phyloP scores from a whole-genome alignment of 1,284 basidiomycete genomes.

The Pseudozyma hubeiensis region DNA sequence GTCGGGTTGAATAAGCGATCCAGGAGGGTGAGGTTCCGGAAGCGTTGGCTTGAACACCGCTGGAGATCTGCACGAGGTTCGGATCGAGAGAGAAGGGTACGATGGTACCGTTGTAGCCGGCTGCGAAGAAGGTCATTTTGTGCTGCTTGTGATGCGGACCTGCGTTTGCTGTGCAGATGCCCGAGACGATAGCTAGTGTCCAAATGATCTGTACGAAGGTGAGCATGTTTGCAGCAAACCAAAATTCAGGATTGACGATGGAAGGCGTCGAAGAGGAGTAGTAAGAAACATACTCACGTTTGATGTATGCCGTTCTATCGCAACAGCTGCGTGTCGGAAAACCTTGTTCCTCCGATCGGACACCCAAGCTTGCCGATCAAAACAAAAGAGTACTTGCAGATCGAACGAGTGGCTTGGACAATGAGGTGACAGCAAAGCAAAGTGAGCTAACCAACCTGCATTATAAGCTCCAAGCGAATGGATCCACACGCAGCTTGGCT shows the following conservation, averaged over 20 bases:
- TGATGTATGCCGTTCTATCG: no score
- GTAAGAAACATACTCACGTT: no score
- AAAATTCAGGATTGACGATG: no score
- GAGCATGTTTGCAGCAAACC: slow-evolving; percentile 1
- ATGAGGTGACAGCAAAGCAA: neutral
- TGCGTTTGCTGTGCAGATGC: neutral
- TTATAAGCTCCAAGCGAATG: no score
- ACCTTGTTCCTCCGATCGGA: no score
- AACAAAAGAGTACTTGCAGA: no score
- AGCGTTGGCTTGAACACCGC: slow-evolving; percentile 17
- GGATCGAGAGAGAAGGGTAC: slow-evolving; percentile 25
- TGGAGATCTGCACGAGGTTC: slow-evolving; percentile 4
- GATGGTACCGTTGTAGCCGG: slow-evolving; percentile 39
- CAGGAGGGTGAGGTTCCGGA: slow-evolving; percentile 30
- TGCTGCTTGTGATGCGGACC: neutral
- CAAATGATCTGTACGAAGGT: neutral
- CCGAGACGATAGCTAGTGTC: slow-evolving; percentile 1
- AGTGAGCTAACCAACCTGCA: no score
- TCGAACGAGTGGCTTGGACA: neutral
- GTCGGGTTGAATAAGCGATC: slow-evolving; percentile 18
- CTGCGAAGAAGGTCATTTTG: slow-evolving; percentile 34
- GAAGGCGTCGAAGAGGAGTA: no score
- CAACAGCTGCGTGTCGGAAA: no score
- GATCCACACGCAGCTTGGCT: neutral
- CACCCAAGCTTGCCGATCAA: no score